These are phyloP conservation scores for Circinella umbellata DNA, from an alignment of 371 early-diverging fungal genomes.

Conservation along the genomic window DNA sequence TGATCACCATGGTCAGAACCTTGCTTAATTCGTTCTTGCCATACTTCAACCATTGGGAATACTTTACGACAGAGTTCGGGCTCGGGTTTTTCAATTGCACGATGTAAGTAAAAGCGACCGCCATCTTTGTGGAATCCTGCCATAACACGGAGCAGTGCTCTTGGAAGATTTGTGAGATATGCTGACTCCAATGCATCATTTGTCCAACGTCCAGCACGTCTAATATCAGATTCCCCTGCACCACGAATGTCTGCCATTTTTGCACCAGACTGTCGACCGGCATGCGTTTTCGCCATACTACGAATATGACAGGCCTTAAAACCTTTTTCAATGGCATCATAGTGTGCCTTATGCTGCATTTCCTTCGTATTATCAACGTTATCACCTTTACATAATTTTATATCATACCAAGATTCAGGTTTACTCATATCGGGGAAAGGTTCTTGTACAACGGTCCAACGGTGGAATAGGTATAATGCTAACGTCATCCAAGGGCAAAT, in stretches of 20 bases:
- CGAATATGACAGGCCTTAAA: too few species aligned
- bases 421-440: too few species aligned
- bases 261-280: not conserved
- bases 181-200: not conserved
- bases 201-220: constrained; percentile 8
- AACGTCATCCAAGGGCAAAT: too few species aligned
- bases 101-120: not conserved
- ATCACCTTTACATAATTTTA: too few species aligned
- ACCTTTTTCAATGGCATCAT: too few species aligned
- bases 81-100: not conserved
- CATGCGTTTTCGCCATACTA: not conserved
- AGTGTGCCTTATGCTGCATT: too few species aligned
- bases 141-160: not conserved
- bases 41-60: not conserved
- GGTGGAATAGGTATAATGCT: too few species aligned
- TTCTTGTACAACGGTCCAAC: too few species aligned
- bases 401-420: too few species aligned
- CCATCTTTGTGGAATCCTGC: not conserved
- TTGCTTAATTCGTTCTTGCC: not conserved
- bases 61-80: not conserved
- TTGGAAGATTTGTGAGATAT: not conserved
- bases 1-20: not conserved
- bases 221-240: not conserved
- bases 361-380: too few species aligned
- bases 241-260: not conserved